A percentile compares a stretch with the other conserved stretches of the same genome.
Evolutionary conservation across 768 basidiomycete genomes (phyloP).

Genomic region (Brasilioporus rufonigricans): DNA sequence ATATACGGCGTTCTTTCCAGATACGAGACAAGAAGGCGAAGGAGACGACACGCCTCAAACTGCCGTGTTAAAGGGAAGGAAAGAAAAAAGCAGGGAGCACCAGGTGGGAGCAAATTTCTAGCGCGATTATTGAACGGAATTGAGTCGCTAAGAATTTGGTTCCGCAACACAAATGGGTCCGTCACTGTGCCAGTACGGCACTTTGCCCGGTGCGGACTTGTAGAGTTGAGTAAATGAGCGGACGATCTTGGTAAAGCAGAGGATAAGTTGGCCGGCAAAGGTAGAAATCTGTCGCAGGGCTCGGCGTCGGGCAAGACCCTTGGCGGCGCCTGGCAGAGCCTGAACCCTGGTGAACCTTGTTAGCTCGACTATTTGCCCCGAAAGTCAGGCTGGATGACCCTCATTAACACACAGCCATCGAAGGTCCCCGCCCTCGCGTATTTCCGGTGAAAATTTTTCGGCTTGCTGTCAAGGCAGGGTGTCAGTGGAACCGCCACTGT

Average conservation of each 20-base stretch:
- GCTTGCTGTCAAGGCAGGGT: slow-evolving; percentile 20
- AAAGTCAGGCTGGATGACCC: slow-evolving; percentile 31
- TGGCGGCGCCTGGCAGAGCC: slow-evolving; percentile 26
- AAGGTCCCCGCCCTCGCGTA: slow-evolving; percentile 40
- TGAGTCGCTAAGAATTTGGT: slow-evolving; percentile 36
- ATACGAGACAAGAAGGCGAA: slow-evolving; percentile 22
- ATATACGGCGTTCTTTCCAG: slow-evolving; percentile 17
- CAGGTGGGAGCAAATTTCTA: slow-evolving; percentile 32
- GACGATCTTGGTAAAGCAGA: slow-evolving; percentile 20
- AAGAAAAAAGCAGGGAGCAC: slow-evolving; percentile 31
- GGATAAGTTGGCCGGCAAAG: slow-evolving; percentile 11
- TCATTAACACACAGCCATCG: slow-evolving; percentile 38
- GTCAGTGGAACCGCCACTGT: slow-evolving; percentile 7
- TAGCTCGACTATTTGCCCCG: slow-evolving; percentile 30
- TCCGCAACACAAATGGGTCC: slow-evolving; percentile 35
- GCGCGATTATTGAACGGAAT: slow-evolving; percentile 36
- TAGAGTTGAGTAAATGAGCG: slow-evolving; percentile 28
- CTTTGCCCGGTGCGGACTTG: slow-evolving; percentile 23
- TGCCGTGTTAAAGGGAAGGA: slow-evolving; percentile 27
- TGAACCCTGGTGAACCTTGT: slow-evolving; percentile 31
- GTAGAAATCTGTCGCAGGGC: slow-evolving; percentile 13
- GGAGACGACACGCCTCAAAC: slow-evolving; percentile 21
- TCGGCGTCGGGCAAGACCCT: slow-evolving; percentile 26
- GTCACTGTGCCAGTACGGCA: slow-evolving; percentile 30
- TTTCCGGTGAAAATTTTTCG: slow-evolving; percentile 36